phyloP scores from a whole-genome alignment of 805 yeast species.

The Lipomyces sp. region DNA sequence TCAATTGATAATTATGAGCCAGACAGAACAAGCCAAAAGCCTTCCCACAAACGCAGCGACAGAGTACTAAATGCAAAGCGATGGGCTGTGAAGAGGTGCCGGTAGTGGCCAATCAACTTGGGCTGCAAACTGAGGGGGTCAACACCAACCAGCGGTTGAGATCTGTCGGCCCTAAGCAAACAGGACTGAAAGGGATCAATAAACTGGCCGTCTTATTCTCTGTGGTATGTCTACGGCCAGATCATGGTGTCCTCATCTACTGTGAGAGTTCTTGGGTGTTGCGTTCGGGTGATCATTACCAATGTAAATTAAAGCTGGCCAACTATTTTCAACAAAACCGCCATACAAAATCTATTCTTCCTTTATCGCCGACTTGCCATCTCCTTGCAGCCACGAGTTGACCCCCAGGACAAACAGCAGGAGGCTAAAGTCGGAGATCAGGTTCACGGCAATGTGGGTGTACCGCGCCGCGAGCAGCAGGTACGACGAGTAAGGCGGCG shows the following conservation, averaged over 20 bases:
- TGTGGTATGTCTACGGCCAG: no score
- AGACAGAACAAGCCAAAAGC: constrained; percentile 38
- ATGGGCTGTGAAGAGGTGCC: constrained; percentile 37
- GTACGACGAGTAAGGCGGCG: constrained; percentile 30
- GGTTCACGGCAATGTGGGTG: constrained; percentile 22
- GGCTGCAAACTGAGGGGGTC: constrained; percentile 35
- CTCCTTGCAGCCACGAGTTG: constrained; percentile 16
- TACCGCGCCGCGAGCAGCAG: constrained; percentile 27
- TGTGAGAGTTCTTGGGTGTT: no score
- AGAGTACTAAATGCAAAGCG: constrained; percentile 27
- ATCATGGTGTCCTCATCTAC: no score
- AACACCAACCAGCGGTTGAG: constrained; percentile 36
- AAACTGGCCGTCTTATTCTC: no score
- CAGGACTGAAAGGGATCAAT: no score
- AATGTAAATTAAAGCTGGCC: no score
- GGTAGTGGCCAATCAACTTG: constrained; percentile 39
- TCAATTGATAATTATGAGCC: constrained; percentile 31
- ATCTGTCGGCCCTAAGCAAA: no score
- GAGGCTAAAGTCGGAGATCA: constrained; percentile 27
- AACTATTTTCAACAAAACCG: no score
- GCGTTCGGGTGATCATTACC: no score
- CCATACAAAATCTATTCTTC: no score
- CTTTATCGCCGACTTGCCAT: no score
- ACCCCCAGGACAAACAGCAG: constrained; percentile 25
- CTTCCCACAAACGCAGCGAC: constrained; percentile 27